Base-by-base conservation (phyloP, 768 basidiomycete species). In the Kwoniella bestiolae region DNA sequence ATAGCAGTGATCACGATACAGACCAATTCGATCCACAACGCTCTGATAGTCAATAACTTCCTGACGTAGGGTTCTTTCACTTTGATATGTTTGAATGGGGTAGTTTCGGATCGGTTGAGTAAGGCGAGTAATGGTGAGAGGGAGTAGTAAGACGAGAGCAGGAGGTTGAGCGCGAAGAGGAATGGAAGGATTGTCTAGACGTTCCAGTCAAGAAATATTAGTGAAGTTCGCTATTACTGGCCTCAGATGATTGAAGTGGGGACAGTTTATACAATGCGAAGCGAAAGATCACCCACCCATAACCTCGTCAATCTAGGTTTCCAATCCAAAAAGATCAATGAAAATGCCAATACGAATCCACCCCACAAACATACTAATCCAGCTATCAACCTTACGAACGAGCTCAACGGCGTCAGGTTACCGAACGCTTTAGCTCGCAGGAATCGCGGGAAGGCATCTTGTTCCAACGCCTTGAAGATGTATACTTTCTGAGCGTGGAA, bases 401-500 rank as follows among this genome's bases (percentile, higher is more conserved):
- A 88, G 23, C 91, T 91, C 70, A 96, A 85, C 18, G 94, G 93
- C 2, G 96, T 97, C 58, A 99, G 83, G 81, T 98, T 99, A 29
- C 93, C 92, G 77, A 97, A 98, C n/a, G 94, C 94, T 83, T 98
- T 99, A 2, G 92, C 89, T 65, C 96, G 86, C 52, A 99, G 84
- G 85, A 99, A 98, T 5, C 95, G 86, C 35, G 83, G 82, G 73
- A 82, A 83, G 50, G 80, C 79, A 65, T 83, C 83, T 81, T 94
- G 92, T 75, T 96, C 94, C 89, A 97, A 93, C 0, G 92, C 91
- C 50, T 91, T 87, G 86, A 94, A 95, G 78, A 92, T 92, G 77
- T 95, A 96, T 77, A 96, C 93, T 84, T 98, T 97, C 84, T 98
- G 95, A 0, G 89, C 84, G 79, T 98, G 92, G 84, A 96, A 98